A percentile compares a stretch with the other conserved stretches of the same genome.
Conservation (phyloP, 495 filamentous ascomycete genomes). For the Penicillium herquei region DNA sequence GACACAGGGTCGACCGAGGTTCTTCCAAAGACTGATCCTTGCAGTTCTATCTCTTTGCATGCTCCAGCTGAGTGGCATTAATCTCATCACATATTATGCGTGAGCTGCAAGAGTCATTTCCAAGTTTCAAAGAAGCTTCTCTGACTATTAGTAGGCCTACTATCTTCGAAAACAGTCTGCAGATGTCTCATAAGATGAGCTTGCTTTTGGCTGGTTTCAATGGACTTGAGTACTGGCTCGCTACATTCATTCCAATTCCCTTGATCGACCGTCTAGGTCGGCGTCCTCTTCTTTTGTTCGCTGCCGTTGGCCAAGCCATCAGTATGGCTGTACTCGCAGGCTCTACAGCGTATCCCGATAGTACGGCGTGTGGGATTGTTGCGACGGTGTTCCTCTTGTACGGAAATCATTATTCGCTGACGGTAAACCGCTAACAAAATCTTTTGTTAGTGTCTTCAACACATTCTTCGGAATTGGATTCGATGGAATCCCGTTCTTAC, state of each 20-base stretch:
- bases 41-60: not conserved
- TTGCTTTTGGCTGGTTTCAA: not conserved
- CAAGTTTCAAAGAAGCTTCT: not conserved
- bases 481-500: not conserved
- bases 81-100: constrained; percentile 8
- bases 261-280: constrained; percentile 3
- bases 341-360: not conserved
- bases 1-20: not conserved
- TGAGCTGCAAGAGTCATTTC: not conserved
- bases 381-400: not conserved
- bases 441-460: not conserved
- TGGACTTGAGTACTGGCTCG: constrained; percentile 2
- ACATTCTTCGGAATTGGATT: not conserved
- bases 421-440: not conserved
- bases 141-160: not conserved
- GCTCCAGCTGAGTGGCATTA: constrained; percentile 1
- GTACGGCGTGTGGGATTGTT: not conserved
- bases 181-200: not conserved
- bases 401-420: not conserved
- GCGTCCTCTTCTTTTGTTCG: not conserved
- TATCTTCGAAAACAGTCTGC: constrained; percentile 5
- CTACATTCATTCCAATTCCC: constrained; percentile 1
- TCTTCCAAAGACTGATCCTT: not conserved
- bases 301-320: not conserved
- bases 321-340: constrained; percentile 1